Evolutionary conservation across 305 asterid genomes (phyloP), one percentile per base, ranked within the genome.

Genomic region (Vinca major): DNA sequence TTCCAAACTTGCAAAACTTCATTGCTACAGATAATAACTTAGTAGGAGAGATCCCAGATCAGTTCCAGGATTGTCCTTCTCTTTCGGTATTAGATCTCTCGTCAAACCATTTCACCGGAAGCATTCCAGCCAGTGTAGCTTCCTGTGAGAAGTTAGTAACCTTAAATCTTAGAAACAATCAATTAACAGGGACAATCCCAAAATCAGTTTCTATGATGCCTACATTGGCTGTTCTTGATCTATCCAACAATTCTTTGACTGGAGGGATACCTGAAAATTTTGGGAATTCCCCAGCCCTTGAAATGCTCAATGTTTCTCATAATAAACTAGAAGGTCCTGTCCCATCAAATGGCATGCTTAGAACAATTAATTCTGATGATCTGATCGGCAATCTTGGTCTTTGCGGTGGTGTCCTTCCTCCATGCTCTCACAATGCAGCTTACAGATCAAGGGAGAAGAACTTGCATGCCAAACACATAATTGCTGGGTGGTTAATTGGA

Each of bases 231-330:
- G 73, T 92, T 71, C 80, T 92, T 57, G 92, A 92, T 84, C 88
- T 92, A 37, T 89, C 97, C 45, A 91, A 87, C 86, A 91, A 91
- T 73, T 79, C 92, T 54, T 72, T 91, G 56, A 84, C 86, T 7
- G 97, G 97, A 44, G 87, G 84, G 40, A 87, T 91, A 67, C 96
- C 97, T 21, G 84, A 80, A 68, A 83, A 78, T 69, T 84, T 91
- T 26, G 97, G 97, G 43, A 89, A 87, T 72, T 91, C 96, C 5
- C 97, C 97, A 4, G 96, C 97, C 37, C 69, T 91, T 57, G 97
- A 91, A 66, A 82, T 74, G 75, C 80, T 91, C 65, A 87, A 91
- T 62, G 89, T 91, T 52, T 91, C 96, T 67, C 72, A 83, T 58
- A 91, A 91, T 81, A 78, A 55, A 73, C 85, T 91, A n/a, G 84